phyloP scores from a whole-genome alignment of 441 rosid species.

The Aquilaria agallochum region DNA sequence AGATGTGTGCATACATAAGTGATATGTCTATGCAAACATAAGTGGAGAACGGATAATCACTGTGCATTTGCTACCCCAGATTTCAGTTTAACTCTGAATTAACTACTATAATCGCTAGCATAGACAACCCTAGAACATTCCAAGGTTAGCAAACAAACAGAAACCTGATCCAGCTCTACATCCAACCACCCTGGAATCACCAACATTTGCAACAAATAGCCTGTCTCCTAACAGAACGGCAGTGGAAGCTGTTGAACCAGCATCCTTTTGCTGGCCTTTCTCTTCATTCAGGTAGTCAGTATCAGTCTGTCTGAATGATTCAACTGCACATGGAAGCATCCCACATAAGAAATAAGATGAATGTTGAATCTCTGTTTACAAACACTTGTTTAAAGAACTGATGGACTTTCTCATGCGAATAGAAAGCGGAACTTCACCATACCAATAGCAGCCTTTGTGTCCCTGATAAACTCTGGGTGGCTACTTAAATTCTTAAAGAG shows the following conservation, averaged over 20 bases:
- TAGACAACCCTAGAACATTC: conserved; percentile 1
- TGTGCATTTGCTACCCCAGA: not conserved
- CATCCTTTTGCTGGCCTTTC: conserved; percentile 53
- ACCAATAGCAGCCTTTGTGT: conserved; percentile 80
- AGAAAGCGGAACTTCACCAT: conserved; percentile 9
- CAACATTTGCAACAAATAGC: conserved; percentile 86
- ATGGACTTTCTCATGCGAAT: not conserved
- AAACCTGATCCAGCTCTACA: conserved; percentile 71
- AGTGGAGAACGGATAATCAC: not conserved
- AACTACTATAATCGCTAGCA: not conserved
- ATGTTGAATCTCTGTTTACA: not conserved
- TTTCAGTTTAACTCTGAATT: not conserved
- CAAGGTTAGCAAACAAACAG: conserved; percentile 5
- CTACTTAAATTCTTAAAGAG: conserved; percentile 68
- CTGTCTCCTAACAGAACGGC: conserved; percentile 67
- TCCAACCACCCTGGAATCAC: conserved; percentile 88
- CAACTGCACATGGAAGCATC: conserved; percentile 38
- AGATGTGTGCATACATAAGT: not conserved
- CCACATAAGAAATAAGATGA: not conserved
- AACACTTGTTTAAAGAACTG: not conserved
- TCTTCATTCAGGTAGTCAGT: conserved; percentile 62
- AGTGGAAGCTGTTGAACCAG: conserved; percentile 90
- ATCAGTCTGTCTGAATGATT: conserved; percentile 68
- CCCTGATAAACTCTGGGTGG: conserved; percentile 58
- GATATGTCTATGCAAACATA: no score